phyloP scores from a whole-genome alignment of 1,139 yeast genomes.

The Suhomyces bokatorum region DNA sequence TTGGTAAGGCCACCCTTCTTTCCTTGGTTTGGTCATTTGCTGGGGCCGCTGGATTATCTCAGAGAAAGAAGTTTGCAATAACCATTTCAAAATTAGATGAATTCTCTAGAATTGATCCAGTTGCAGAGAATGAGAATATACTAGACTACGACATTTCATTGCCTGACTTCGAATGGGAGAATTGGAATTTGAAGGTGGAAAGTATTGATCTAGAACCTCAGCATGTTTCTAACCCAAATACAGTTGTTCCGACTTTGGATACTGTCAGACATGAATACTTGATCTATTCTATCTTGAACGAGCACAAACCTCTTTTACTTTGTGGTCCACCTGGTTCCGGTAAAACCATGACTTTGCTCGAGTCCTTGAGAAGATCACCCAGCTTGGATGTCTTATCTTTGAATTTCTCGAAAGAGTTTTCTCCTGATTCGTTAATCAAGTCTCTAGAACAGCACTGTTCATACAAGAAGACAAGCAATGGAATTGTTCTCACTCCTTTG shows the following conservation, averaged over 20 bases:
- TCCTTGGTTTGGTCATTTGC: conserved; percentile 68
- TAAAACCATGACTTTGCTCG: conserved; percentile 85
- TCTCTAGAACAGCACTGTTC: conserved; percentile 74
- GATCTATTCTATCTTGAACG: conserved; percentile 56
- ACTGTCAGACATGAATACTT: conserved; percentile 68
- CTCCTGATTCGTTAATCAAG: conserved; percentile 60
- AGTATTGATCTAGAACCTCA: conserved; percentile 58
- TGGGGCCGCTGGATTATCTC: conserved; percentile 53
- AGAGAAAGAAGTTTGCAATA: conserved; percentile 42
- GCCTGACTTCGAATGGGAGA: conserved; percentile 52
- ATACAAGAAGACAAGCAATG: conserved; percentile 54
- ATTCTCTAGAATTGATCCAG: conserved; percentile 15
- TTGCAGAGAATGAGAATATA: conserved; percentile 11
- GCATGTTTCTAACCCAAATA: conserved; percentile 60
- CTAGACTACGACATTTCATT: conserved; percentile 50
- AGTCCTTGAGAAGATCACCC: conserved; percentile 61
- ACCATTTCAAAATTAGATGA: conserved; percentile 26
- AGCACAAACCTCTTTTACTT: conserved; percentile 63
- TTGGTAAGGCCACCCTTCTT: conserved; percentile 40
- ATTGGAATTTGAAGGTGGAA: conserved; percentile 49
- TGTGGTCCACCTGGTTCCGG: conserved; percentile 99
- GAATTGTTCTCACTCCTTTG: conserved; percentile 59
- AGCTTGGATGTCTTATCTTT: conserved; percentile 63
- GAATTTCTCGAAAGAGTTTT: conserved; percentile 83
- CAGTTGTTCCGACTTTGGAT: conserved; percentile 78